Base-by-base conservation (phyloP, 495 filamentous ascomycete genomes). In the Penicillium psychrofluorescens region DNA sequence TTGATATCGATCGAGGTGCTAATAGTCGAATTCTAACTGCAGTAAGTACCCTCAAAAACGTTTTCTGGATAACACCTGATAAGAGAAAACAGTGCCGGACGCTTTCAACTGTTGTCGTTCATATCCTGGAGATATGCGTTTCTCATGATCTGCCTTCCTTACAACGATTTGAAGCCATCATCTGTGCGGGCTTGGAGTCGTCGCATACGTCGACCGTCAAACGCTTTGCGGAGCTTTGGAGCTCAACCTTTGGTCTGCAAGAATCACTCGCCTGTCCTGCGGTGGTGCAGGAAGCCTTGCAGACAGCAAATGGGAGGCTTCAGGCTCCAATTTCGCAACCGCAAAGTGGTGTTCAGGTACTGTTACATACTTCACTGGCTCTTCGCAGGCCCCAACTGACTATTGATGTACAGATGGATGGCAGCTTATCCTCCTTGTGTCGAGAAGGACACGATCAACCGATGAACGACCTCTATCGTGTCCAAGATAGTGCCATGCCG, bases 141-240 rank as follows among this genome's bases (percentile, higher is more conserved):
- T 47, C 55, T 35, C 56, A 70, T 41, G 66, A 81, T 46, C 56
- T 59, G 6, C 48, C 57, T 1, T 55, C 67, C 5, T 53, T 85
- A 4, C 49, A 62, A 35, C 60, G 53, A 12, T 65, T 85, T 27
- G 72, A 79, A 43, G 48, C 53, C 0, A 59, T 86, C 15, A 59
- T 87, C 1, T 65, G 72, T 30, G 67, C 79, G 31, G 76, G 80
- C 7, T 65, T 89, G 8, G 54, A 72, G 35, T 79, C 74, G 33
- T 66, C 64, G 8, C 76, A 84, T 41, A 70, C 67, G 14, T 57
- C 55, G 4, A 68, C 79, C 27, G 68, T 72, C 11, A 80, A 77
- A 43, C 48, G 55, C 5, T 75, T 79, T 28, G 58, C 84, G 16
- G 64, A 67, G 6, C 66, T 80, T 44, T 88, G 82, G 81, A 77